A percentile compares a stretch with the other conserved stretches of the same genome.
phyloP scores from a whole-genome alignment of 495 filamentous ascomycete species.

The Annulohypoxylon nitens region DNA sequence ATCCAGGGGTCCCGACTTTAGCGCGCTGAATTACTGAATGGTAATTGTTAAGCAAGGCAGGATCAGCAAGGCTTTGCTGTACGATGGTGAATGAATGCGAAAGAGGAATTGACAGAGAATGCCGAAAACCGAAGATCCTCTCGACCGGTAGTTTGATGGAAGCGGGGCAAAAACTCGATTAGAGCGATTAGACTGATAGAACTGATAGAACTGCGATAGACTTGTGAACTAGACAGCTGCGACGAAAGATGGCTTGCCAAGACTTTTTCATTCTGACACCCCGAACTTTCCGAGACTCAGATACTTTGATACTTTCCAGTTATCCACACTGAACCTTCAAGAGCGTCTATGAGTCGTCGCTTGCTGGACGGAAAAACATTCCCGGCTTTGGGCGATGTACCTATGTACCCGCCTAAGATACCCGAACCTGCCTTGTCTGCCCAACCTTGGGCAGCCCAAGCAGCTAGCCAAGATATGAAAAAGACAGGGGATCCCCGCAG shows the following conservation, averaged over 20 bases:
- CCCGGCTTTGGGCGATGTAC: conserved; percentile 10
- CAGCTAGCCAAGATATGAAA: background rate
- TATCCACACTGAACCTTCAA: background rate
- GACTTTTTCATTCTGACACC: conserved; percentile 20
- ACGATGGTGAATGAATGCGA: conserved; percentile 16
- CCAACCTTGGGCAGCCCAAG: background rate
- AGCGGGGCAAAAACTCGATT: conserved; percentile 42
- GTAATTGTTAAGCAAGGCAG: conserved; percentile 21
- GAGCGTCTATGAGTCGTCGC: background rate
- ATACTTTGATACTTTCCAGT: background rate
- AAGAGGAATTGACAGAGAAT: conserved; percentile 37
- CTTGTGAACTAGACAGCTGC: conserved; percentile 13
- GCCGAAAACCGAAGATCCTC: conserved; percentile 49
- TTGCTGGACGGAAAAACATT: conserved; percentile 25
- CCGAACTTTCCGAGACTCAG: conserved; percentile 43
- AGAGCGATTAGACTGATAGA: conserved; percentile 4
- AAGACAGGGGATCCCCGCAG: conserved; percentile 8
- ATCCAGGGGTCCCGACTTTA: conserved; percentile 34
- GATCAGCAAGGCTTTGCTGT: conserved; percentile 38
- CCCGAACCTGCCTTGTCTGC: background rate
- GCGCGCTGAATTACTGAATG: conserved; percentile 34
- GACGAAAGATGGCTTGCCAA: conserved; percentile 20
- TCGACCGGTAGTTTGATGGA: conserved; percentile 39
- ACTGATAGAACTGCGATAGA: background rate
- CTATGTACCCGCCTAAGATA: background rate